A percentile compares a stretch with the other conserved stretches of the same genome.
phyloP scores from a whole-genome alignment of 345 rosid species.

The Turritis glabra region DNA sequence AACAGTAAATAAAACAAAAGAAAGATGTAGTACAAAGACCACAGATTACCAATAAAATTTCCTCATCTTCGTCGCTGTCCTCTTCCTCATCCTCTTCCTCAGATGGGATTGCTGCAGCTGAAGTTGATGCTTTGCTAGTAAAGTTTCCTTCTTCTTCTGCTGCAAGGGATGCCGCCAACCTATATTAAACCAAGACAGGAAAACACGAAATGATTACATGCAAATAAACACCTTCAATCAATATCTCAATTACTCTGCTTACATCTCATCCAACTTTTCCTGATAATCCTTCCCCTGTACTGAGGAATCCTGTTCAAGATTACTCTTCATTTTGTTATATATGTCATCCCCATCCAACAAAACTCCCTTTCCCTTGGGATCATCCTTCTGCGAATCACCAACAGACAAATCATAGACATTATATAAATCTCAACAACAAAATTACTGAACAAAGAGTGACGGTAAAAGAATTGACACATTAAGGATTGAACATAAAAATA shows the following conservation, averaged over 20 bases:
- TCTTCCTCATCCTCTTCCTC: slow-evolving; percentile 58
- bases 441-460: neutral
- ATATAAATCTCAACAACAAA: neutral
- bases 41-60: slow-evolving; percentile 43
- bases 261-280: slow-evolving; percentile 73
- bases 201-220: slow-evolving; percentile 23
- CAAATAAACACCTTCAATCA: slow-evolving; percentile 10
- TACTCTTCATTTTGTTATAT: slow-evolving; percentile 15
- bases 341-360: slow-evolving; percentile 34
- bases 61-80: slow-evolving; percentile 54
- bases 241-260: slow-evolving; percentile 38
- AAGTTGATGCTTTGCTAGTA: slow-evolving; percentile 43
- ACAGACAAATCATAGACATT: neutral
- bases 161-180: slow-evolving; percentile 70
- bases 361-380: slow-evolving; percentile 53
- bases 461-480: neutral
- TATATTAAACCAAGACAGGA: slow-evolving; percentile 40
- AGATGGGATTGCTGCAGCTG: slow-evolving; percentile 44
- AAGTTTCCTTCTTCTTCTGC: slow-evolving; percentile 49
- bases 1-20: neutral
- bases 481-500: neutral
- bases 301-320: slow-evolving; percentile 30
- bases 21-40: neutral
- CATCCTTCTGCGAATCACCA: slow-evolving; percentile 34
- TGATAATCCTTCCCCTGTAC: slow-evolving; percentile 39